A percentile compares a stretch with the other conserved stretches of the same genome.
These are phyloP conservation scores for Gonapodya sp. DNA, from an alignment of 192 early-diverging fungal genomes.

Conservation along the genomic window DNA sequence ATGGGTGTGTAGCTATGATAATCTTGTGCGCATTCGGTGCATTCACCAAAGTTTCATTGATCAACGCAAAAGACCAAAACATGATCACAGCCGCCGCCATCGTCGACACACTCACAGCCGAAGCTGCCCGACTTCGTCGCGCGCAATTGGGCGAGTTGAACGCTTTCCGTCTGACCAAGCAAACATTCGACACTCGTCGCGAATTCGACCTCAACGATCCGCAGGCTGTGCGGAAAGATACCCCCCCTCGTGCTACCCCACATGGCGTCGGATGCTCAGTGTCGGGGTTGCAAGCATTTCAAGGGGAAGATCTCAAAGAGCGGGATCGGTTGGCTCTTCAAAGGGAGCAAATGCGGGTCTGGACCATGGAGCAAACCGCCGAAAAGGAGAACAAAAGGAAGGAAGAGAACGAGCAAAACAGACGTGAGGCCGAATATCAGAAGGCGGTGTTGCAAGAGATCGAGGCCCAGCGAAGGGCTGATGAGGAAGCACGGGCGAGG, in stretches of 20 bases:
- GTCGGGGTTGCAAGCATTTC: constrained; percentile 36
- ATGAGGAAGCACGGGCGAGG: constrained; percentile 20
- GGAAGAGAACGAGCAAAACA: constrained; percentile 28
- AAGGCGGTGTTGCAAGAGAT: constrained; percentile 24
- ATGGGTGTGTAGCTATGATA: constrained; percentile 23
- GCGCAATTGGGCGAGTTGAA: constrained; percentile 25
- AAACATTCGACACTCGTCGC: constrained; percentile 30
- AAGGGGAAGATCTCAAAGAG: constrained; percentile 42
- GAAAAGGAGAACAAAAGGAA: constrained; percentile 28
- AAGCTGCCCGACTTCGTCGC: constrained; percentile 22
- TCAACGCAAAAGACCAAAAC: background rate
- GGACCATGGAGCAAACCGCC: constrained; percentile 31
- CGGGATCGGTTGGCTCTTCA: constrained; percentile 23
- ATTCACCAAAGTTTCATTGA: background rate
- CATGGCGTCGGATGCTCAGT: constrained; percentile 30
- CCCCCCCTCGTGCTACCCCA: constrained; percentile 34
- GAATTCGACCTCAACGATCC: constrained; percentile 52
- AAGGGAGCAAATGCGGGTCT: constrained; percentile 40
- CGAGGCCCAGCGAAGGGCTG: constrained; percentile 26
- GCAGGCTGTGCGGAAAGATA: constrained; percentile 30
- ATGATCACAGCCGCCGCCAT: background rate
- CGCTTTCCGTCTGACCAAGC: constrained; percentile 30
- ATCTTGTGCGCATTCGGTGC: background rate
- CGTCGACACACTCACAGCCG: constrained; percentile 24
- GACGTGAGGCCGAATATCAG: constrained; percentile 34